phyloP scores from a whole-genome alignment of 805 yeast species.

The Pichia rugopelliculosa region DNA sequence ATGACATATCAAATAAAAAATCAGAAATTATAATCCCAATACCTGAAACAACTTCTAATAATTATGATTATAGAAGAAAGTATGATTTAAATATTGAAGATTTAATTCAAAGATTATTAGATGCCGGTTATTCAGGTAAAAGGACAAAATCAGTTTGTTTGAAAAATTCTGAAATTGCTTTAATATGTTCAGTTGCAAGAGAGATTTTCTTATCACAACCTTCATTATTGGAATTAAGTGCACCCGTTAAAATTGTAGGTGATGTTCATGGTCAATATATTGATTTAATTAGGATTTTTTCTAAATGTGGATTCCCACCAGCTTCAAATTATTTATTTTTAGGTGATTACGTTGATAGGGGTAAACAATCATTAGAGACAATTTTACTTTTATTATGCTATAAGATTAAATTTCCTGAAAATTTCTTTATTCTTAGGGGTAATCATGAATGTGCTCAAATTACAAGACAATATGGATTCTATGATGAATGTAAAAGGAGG shows the following conservation, averaged over 20 bases:
- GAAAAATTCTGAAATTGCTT: slow-evolving; percentile 82
- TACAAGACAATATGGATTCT: slow-evolving; percentile 93
- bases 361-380: slow-evolving; percentile 93
- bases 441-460: slow-evolving; percentile 98
- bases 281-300: slow-evolving; percentile 83
- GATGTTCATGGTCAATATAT: slow-evolving; percentile 97
- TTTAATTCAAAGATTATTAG: slow-evolving; percentile 80
- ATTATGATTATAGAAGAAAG: slow-evolving; percentile 7
- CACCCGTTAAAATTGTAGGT: slow-evolving; percentile 83
- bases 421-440: slow-evolving; percentile 86
- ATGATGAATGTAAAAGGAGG: slow-evolving; percentile 95
- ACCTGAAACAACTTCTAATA: not conserved
- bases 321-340: slow-evolving; percentile 83
- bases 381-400: slow-evolving; percentile 80
- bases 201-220: slow-evolving; percentile 91
- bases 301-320: slow-evolving; percentile 97
- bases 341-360: slow-evolving; percentile 97
- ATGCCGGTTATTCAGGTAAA: slow-evolving; percentile 94
- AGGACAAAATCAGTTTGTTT: slow-evolving; percentile 84
- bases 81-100: slow-evolving; percentile 58
- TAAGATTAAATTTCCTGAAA: slow-evolving; percentile 94
- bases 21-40: not conserved
- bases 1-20: not conserved
- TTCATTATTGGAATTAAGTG: slow-evolving; percentile 73
- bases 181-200: slow-evolving; percentile 79